Base-by-base conservation (phyloP, 2,329 filamentous ascomycete genomes). In the Ophiosphaerella narmari region DNA sequence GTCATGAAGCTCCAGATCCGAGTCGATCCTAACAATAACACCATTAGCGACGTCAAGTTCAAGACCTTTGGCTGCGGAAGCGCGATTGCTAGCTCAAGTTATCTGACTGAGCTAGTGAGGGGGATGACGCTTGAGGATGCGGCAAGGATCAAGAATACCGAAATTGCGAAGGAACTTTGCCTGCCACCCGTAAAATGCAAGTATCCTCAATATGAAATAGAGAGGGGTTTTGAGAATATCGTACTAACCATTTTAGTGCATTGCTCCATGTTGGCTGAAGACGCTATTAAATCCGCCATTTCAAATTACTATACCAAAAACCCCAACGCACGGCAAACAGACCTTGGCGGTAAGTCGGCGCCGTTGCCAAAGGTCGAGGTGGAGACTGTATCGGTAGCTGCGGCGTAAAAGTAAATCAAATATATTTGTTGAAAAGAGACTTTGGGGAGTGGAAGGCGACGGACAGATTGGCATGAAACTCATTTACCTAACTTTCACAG, bases 101-200 rank as follows among this genome's bases (percentile, higher is more conserved):
- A 99, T 74, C 78, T 99, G 66, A 99, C 94, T 7, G 91, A 96
- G 77, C 80, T 99, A 52, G 92, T 99, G 57, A 85, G 91, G 58
- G 94, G 94, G 54, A 99, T 97, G 93, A 96, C 88, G 12, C 77
- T 99, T 60, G 94, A 99, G 66, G 91, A 99, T 74, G 94, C 95
- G 31, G 86, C 87, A 46, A 88, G 89, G 78, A 90, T 99, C 66
- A 88, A 91, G 79, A 99, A 99, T 78, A 96, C 93, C 3, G 92
- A 99, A 77, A 99, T 99, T 71, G 94, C 94, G 33, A 95, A 96
- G 81, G 95, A 99, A 78, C 81, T 97, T 49, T 94, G 90, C 70
- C 77, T 94, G 68, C 91, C 90, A 32, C 90, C 91, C 54, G 90
- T 96, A 43, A 96, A 95, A 79, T 77, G 89, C 91, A 78, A 76